Base-by-base conservation (phyloP, 805 yeast species). In the Lipomyces sp. region DNA sequence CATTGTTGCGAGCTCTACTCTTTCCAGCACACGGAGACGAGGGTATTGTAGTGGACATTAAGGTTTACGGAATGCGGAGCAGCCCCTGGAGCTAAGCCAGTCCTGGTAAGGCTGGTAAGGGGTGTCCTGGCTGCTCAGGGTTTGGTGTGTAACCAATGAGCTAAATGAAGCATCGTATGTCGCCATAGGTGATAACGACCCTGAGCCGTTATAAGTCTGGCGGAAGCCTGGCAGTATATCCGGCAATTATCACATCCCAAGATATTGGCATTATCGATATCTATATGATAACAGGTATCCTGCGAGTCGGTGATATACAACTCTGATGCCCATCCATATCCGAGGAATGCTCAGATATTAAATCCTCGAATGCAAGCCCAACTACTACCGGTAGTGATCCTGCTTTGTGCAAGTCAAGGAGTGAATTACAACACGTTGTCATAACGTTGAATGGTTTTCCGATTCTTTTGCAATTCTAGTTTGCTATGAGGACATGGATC, bases 311-410 rank as follows among this genome's bases (percentile, higher is more conserved):
- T 60, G 8, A 42, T 18, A n/a, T 68, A 48, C 34, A 56, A 67
- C 48, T 15, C 53, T 29, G 71, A 69, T 54, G 76, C 72, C 15
- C 79, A 75, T 58, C 75, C 75, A 53, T 80, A 80, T 62, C 82
- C 83, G 75, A 72, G 24, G 79, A 79, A 0, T 80, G 79, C 71
- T 70, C 78, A 0, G 76, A 75, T 24, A 74, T 72, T 29, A 80
- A 76, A 30, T 71, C 62, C 48, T 65, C 64, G 15, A 71, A 74
- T 18, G 58, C 74, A 15, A 64, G 71, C 15, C 66, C 65, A 10
- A 77, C 89, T 29, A 85, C 84, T 0, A 69, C 83, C 29, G 89
- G 88, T 0, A 89, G 90, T 0, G 85, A 86, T 73, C 86, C 86
- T 4, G 87, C 84, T 0, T 77, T 86, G 50, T 86, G 88, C 74